Evolutionary conservation across 495 filamentous ascomycete species (phyloP), one percentile per base, ranked within the genome.

Genomic region (Penicillium paradoxum): DNA sequence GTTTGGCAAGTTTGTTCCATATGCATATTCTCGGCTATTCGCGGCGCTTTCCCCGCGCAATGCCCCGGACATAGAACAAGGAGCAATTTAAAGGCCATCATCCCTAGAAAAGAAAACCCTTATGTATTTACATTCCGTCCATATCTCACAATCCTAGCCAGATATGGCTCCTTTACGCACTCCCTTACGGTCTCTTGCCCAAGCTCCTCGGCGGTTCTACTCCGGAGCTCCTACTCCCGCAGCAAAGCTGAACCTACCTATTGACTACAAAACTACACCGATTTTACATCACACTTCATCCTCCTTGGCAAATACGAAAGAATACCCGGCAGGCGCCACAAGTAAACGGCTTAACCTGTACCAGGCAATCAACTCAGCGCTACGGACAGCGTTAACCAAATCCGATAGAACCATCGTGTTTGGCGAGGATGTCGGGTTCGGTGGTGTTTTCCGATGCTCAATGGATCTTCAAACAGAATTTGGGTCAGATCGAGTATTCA

Each of bases 401-500:
- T 91, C 96, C 56, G 88, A 92, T 51, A 85, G 85, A 18, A 90
- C 95, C 21, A 73, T 96, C 37, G 80, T 98, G 29, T 98, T 98
- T 55, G 93, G 93, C 40, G 93, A 98, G 73, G 93, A 98, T 66
- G 89, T 98, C 19, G 87, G 92, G 32, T 98, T 98, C 58, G 93
- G 93, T 13, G 93, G 93, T 24, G 93, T 98, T 18, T 98, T 98
- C 68, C 85, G 93, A 29, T 97, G 92, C 72, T 92, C 88, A 36
- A 90, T 90, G 83, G 88, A 91, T 60, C 81, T 98, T 9, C 82
- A 89, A 21, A 84, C 86, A 39, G 86, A 87, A 49, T 97, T 93
- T 67, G 93, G 93, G 4, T 78, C 82, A 15, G 88, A 92, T 53
- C 78, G 95, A 44, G 91, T 98, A 25, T 98, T 98, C 77, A 98